Evolutionary conservation across 805 yeast species (phyloP), one percentile per base, ranked within the genome.

Genomic region (Sugiyamaella boreocaroliniensis): DNA sequence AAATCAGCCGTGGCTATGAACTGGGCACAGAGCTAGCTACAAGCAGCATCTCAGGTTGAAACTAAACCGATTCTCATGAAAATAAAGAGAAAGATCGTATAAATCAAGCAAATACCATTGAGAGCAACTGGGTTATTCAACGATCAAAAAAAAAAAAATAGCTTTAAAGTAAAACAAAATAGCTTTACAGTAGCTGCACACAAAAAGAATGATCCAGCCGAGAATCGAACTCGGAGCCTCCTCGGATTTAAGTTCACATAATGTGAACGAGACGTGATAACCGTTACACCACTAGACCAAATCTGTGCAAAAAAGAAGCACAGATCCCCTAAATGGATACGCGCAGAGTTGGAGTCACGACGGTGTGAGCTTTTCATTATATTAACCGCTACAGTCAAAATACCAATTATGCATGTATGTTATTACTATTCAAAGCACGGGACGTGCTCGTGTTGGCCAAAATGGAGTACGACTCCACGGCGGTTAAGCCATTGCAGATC

Each of bases 201-300:
- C n/a, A 32, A 53, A 54, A 54, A 51, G 44, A 12, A 40, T 55
- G 60, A 54, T 53, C 52, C 57, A 54, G 59, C 57, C 59, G 60
- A 57, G 60, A 52, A 50, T 57, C 57, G 60, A 57, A 55, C 60
- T 57, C 60, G 59, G 57, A 55, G 51, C 59, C 60, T 57, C 58
- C 58, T 57, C 60, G 60, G 60, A 37, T 29, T 52, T 49, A 14
- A n/a, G 47, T 32, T 45, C 51, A 45, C 47, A 7, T 15, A 42
- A 45, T 57, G 60, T 57, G 60, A 57, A 56, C 60, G 60, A 57
- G 58, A 57, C 60, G 61, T 58, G 61, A 58, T 58, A 58, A 58
- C 61, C 61, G 55, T 56, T 58, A 58, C 61, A 58, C 61, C 60
- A 58, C 60, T 53, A 53, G 52, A 58, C 60, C 61, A 16, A 20